These are phyloP conservation scores for Linnemannia hyalina DNA, from an alignment of 192 early-diverging fungal genomes.

Conservation along the genomic window DNA sequence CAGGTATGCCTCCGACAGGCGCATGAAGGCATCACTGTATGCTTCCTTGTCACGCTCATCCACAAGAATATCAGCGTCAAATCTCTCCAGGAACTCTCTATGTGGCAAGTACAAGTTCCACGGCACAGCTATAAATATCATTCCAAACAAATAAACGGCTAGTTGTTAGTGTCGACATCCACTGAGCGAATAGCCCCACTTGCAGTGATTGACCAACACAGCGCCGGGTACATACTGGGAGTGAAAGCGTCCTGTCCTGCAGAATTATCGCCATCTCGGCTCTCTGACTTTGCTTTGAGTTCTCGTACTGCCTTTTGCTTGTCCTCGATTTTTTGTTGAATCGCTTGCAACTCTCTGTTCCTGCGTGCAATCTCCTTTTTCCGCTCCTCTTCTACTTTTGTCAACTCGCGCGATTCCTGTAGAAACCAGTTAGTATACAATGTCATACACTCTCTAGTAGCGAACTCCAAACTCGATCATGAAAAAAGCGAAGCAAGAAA, in stretches of 20 bases:
- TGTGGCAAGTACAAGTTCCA: constrained; percentile 40
- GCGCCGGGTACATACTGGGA: constrained; percentile 19
- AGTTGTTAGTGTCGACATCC: too few relatives aligned
- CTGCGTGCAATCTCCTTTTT: constrained; percentile 19
- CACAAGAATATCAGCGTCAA: not conserved
- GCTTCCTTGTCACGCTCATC: constrained; percentile 25
- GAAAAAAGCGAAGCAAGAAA: not conserved
- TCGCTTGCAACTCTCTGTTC: constrained; percentile 18
- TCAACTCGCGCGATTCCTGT: constrained; percentile 44
- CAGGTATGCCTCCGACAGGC: constrained; percentile 13
- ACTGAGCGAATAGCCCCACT: not conserved
- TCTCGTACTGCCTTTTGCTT: constrained; percentile 21
- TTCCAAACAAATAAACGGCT: not conserved
- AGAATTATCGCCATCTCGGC: not conserved
- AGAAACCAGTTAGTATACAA: not conserved
- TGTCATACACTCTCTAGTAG: not conserved
- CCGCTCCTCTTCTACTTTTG: constrained; percentile 22
- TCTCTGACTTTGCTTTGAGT: not conserved
- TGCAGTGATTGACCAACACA: not conserved
- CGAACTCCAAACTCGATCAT: not conserved
- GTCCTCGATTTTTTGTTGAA: constrained; percentile 34
- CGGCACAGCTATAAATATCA: constrained; percentile 11
- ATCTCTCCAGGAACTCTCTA: constrained; percentile 15
- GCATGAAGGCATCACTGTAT: constrained; percentile 28
- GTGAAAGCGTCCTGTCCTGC: constrained; percentile 8